These are phyloP conservation scores for Trypanosoma boissoni DNA, from an alignment of 208 protist species.

Conservation along the genomic window DNA sequence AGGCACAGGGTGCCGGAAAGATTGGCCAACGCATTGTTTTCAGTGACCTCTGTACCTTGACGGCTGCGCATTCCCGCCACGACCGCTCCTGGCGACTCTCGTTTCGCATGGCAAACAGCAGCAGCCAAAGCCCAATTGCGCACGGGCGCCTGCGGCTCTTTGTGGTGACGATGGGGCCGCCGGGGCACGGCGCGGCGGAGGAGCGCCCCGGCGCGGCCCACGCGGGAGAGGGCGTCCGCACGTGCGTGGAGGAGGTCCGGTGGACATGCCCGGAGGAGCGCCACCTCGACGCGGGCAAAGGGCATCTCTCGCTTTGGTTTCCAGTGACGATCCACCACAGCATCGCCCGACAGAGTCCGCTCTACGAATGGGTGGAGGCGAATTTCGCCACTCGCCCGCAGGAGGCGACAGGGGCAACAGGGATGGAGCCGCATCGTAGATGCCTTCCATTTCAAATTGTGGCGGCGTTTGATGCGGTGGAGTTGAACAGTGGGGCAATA, in stretches of 20 bases:
- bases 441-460: constrained; percentile 71
- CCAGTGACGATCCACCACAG: constrained; percentile 65
- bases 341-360: constrained; percentile 73
- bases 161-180: constrained; percentile 50
- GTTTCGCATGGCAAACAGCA: constrained; percentile 80
- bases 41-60: constrained; percentile 74
- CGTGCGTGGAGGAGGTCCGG: constrained; percentile 63
- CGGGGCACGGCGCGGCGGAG: constrained; percentile 3
- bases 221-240: constrained; percentile 44
- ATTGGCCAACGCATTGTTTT: constrained; percentile 77
- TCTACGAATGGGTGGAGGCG: constrained; percentile 57
- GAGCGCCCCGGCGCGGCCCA: background rate
- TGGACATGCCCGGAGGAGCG: constrained; percentile 71
- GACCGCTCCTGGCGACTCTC: constrained; percentile 46
- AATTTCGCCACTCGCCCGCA: too few relatives aligned
- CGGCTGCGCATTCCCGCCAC: constrained; percentile 32
- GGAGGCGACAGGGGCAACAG: background rate
- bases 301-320: constrained; percentile 76
- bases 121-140: constrained; percentile 52
- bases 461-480: constrained; percentile 73
- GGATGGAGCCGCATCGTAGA: background rate
- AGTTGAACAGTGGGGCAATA: constrained; percentile 68
- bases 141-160: constrained; percentile 70
- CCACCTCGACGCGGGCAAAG: constrained; percentile 38
- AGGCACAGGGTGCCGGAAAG: constrained; percentile 65